Percentiles rank a stretch among this genome's conserved stretches.
Evolutionary conservation across 805 yeast genomes (phyloP).

Genomic region (Candida ovalis): DNA sequence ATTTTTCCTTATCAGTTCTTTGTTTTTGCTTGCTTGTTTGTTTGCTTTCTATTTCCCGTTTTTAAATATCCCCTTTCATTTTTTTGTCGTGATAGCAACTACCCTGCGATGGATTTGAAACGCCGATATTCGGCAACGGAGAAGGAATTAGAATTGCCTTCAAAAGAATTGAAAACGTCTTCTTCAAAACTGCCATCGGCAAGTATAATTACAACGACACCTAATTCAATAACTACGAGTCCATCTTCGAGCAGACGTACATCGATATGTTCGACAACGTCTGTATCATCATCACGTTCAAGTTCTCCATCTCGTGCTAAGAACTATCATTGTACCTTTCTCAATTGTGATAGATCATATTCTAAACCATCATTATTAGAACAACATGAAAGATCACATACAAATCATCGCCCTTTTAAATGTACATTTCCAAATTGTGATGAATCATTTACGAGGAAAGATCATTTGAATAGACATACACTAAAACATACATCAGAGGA

Average conservation of each 20-base stretch:
- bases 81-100: too few species aligned
- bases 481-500: constrained; percentile 52
- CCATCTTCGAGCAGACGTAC: background rate
- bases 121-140: too few species aligned
- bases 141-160: background rate
- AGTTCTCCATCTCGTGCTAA: constrained; percentile 50
- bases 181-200: background rate
- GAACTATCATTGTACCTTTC: constrained; percentile 56
- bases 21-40: too few species aligned
- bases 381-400: constrained; percentile 78
- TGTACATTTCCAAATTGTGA: constrained; percentile 58
- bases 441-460: constrained; percentile 66
- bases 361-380: constrained; percentile 77
- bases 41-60: too few species aligned
- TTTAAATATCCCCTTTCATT: too few species aligned
- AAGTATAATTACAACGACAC: background rate
- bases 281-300: constrained; percentile 23
- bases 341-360: constrained; percentile 72
- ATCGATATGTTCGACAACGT: constrained; percentile 3
- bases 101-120: too few species aligned
- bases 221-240: background rate
- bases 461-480: constrained; percentile 74
- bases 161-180: background rate
- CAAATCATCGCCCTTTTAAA: constrained; percentile 71
- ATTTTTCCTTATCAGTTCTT: background rate